Evolutionary conservation across 2,329 filamentous ascomycete genomes (phyloP), one percentile per base, ranked within the genome.

Genomic region (Penicillium sp.): DNA sequence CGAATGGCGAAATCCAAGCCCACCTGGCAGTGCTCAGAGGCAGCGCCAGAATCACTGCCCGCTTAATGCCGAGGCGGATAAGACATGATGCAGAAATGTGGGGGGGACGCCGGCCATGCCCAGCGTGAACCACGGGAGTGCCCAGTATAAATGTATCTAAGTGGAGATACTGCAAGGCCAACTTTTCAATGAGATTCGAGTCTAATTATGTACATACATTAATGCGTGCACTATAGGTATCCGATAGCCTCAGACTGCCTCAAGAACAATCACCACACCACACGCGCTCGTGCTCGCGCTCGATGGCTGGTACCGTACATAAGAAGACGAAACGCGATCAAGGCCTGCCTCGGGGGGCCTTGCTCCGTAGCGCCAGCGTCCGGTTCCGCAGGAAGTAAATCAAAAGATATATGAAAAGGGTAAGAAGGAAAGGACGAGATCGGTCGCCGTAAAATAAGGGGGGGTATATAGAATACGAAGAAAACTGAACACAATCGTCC

Each of bases 201-300:
- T 59, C 57, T 64, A 63, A 62, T 54, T 61, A 65, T 65, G 61
- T 67, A 65, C 65, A 64, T 63, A 66, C 46, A 62, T 66, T 63
- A 61, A 67, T 63, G 59, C 57, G 58, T 63, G 61, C 59, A 55
- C 48, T 56, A 55, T 52, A 56, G 58, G 45, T 55, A 49, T 54
- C 50, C 47, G 54, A 56, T 59, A 56, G 54, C 49, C 32, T 55
- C 42, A 45, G 50, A 54, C 9, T 42, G 50, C 52, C 9, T 42
- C 17, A 52, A 49, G 53, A 49, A 44, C 48, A 34, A 44, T 43
- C 43, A 34, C 46, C 42, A 23, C 32, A 54, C 36, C 26, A n/a
- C 44, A 46, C 24, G 26, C 15, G 46, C 33, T 27, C 17, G 17
- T 20, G 23, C 34, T 46, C 44, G 24, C 37, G 9, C 17, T 12